Conservation (phyloP, 2,329 filamentous ascomycete genomes). For the Colletotrichum sp. region DNA sequence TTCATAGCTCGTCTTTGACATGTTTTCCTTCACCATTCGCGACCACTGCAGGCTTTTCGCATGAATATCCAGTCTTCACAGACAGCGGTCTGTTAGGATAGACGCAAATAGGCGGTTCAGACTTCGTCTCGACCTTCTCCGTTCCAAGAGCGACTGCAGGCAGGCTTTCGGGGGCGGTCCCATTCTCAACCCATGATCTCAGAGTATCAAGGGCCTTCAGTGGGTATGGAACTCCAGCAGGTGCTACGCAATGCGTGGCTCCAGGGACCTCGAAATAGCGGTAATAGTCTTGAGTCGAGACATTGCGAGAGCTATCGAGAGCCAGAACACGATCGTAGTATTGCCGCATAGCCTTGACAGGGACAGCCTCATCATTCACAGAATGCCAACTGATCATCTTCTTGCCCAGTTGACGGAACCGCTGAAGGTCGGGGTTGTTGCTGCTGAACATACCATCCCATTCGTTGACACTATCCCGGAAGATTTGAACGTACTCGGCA, state of each 20-base stretch:
- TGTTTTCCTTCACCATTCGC: neutral
- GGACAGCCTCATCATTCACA: conserved; percentile 38
- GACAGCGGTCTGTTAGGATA: neutral
- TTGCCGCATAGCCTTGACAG: neutral
- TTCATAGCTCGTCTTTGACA: neutral
- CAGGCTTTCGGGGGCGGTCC: conserved; percentile 45
- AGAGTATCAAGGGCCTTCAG: neutral
- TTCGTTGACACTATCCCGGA: conserved; percentile 21
- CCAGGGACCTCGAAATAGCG: conserved; percentile 54
- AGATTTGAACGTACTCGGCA: conserved; percentile 12
- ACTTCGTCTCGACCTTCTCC: neutral
- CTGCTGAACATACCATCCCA: conserved; percentile 28
- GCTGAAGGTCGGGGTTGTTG: conserved; percentile 27
- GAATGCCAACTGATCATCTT: conserved; percentile 50
- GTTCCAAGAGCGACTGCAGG: neutral
- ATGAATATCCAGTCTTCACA: neutral
- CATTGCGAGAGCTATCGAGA: neutral
- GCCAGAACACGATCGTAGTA: neutral
- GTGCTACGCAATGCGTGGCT: conserved; percentile 48
- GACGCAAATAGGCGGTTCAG: neutral
- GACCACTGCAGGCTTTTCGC: neutral
- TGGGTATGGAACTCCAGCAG: neutral
- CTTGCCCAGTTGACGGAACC: conserved; percentile 35
- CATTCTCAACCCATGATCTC: conserved; percentile 60
- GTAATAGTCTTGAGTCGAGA: neutral